Evolutionary conservation across 345 rosid genomes (phyloP).

Genomic region (Euphorbia pulcherrima): DNA sequence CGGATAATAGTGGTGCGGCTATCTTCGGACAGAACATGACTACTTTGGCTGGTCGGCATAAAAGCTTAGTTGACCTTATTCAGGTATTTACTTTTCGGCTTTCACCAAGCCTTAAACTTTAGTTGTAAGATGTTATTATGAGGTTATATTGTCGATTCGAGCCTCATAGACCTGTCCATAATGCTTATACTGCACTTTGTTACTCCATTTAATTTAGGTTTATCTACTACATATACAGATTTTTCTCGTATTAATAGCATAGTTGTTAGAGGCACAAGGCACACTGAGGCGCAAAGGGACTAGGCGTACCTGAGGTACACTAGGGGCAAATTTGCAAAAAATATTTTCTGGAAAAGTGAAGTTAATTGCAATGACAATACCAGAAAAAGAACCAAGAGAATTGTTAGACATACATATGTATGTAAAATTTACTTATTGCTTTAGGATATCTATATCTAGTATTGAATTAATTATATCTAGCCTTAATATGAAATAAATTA

Average conservation of each 20-base stretch:
- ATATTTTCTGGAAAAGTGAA: too few relatives aligned
- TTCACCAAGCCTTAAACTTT: neutral
- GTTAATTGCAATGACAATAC: too few relatives aligned
- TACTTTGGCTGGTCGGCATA: constrained; percentile 57
- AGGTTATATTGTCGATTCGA: neutral
- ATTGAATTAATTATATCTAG: too few relatives aligned
- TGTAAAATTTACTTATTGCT: too few relatives aligned
- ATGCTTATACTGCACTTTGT: neutral
- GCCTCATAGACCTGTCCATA: neutral
- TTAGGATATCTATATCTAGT: too few relatives aligned
- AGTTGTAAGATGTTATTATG: neutral
- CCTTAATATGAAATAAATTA: too few relatives aligned
- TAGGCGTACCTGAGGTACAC: too few relatives aligned
- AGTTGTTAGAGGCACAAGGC: too few relatives aligned
- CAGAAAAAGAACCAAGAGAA: too few relatives aligned
- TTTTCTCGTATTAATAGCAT: neutral
- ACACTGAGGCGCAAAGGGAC: too few relatives aligned
- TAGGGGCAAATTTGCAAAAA: too few relatives aligned
- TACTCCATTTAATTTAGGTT: neutral
- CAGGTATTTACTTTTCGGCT: constrained; percentile 46
- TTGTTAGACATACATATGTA: too few relatives aligned
- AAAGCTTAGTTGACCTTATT: constrained; percentile 82
- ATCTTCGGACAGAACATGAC: constrained; percentile 31
- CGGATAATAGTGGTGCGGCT: constrained; percentile 20
- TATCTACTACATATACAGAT: neutral